phyloP scores from a whole-genome alignment of 257 asterid genomes.

The Nicotiana tomentosiformis region DNA sequence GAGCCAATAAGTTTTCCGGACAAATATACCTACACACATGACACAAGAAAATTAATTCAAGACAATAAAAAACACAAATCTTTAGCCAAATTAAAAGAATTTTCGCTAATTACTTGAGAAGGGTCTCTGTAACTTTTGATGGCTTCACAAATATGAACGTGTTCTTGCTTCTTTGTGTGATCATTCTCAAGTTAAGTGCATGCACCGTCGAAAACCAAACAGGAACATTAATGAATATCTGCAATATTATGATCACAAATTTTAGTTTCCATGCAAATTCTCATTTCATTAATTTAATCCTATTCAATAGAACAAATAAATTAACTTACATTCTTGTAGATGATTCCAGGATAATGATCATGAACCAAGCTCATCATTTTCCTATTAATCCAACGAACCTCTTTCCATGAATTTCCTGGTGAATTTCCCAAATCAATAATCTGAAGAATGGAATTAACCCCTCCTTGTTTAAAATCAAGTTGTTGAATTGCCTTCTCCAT shows the following conservation, averaged over 20 bases:
- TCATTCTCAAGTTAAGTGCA: constrained; percentile 49
- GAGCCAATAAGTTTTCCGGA: constrained; percentile 45
- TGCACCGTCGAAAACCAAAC: constrained; percentile 58
- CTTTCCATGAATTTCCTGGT: constrained; percentile 36
- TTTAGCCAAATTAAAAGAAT: background rate
- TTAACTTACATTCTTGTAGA: constrained; percentile 52
- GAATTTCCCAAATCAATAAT: constrained; percentile 55
- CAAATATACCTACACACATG: constrained; percentile 37
- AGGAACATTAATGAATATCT: constrained; percentile 74
- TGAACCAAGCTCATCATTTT: constrained; percentile 45
- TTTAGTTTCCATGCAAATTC: background rate
- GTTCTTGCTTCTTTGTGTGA: constrained; percentile 53
- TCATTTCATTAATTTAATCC: background rate
- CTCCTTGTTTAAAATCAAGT: constrained; percentile 59
- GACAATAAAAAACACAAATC: background rate
- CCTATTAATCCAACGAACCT: constrained; percentile 39
- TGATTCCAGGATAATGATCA: constrained; percentile 65
- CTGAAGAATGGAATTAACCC: constrained; percentile 46
- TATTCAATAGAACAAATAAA: background rate
- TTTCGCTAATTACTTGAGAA: constrained; percentile 51
- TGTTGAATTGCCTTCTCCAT: constrained; percentile 52
- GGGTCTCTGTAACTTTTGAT: constrained; percentile 59
- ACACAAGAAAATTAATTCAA: constrained; percentile 1
- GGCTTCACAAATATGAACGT: constrained; percentile 55
- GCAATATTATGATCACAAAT: constrained; percentile 20